Conservation (phyloP, 805 yeast species). For the Cyberlindnera lachancei region DNA sequence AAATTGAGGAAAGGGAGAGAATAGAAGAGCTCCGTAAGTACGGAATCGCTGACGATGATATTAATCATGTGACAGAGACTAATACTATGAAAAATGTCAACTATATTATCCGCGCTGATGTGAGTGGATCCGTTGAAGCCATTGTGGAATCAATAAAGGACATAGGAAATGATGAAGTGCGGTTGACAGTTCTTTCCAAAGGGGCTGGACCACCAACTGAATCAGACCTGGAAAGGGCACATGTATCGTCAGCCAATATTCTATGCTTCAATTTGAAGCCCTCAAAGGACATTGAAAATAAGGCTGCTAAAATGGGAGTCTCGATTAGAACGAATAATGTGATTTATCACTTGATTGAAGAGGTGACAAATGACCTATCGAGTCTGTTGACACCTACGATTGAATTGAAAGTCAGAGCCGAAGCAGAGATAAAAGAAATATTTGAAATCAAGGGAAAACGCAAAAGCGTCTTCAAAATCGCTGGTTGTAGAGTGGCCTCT, state of each 20-base stretch:
- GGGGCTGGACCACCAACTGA: conserved; percentile 77
- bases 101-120: conserved; percentile 84
- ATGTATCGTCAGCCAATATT: conserved; percentile 62
- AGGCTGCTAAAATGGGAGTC: conserved; percentile 54
- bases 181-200: conserved; percentile 56
- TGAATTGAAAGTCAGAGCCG: conserved; percentile 60
- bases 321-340: conserved; percentile 61
- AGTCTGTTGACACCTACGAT: conserved; percentile 54
- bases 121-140: conserved; percentile 92
- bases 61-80: conserved; percentile 18
- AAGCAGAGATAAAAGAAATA: conserved; percentile 60
- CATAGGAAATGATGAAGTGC: conserved; percentile 84
- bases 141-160: conserved; percentile 71
- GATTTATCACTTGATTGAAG: conserved; percentile 83
- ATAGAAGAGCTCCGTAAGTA: conserved; percentile 50
- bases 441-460: conserved; percentile 60
- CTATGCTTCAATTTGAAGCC: conserved; percentile 71
- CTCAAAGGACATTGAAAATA: conserved; percentile 48
- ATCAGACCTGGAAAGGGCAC: conserved; percentile 59
- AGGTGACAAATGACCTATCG: conserved; percentile 61
- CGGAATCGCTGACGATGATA: conserved; percentile 44
- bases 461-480: conserved; percentile 53
- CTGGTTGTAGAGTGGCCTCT: conserved; percentile 75
- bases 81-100: conserved; percentile 31
- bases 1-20: conserved; percentile 43